Evolutionary conservation across 23 red algal genomes (phyloP).

Genomic region (Gracilaria caudata): DNA sequence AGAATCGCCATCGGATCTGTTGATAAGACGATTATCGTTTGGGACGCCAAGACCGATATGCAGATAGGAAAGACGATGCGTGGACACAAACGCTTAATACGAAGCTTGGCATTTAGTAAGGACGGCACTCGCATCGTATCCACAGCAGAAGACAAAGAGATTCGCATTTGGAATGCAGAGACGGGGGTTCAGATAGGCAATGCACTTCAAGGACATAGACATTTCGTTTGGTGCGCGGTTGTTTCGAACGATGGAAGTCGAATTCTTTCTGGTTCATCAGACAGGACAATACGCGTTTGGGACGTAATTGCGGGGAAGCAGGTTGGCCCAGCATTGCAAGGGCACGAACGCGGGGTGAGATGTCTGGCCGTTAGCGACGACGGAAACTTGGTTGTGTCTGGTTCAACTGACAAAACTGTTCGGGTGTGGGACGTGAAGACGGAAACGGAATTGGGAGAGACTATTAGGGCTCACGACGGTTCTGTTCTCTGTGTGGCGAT

Average conservation of each 20-base stretch:
- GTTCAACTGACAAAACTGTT: not conserved
- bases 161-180: not conserved
- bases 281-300: slow-evolving; percentile 15
- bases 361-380: not conserved
- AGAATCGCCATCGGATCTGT: not conserved
- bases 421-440: not conserved
- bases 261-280: not conserved
- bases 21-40: not conserved
- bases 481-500: no score
- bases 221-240: not conserved
- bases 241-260: not conserved
- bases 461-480: no score
- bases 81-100: not conserved
- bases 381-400: not conserved
- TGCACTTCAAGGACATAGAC: not conserved
- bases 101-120: not conserved
- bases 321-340: not conserved
- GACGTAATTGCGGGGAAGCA: not conserved
- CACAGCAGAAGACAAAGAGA: not conserved
- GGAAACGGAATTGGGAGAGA: no score
- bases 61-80: not conserved
- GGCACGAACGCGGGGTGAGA: not conserved
- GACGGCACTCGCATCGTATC: slow-evolving; percentile 2
- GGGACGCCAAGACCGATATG: not conserved
- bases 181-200: not conserved